These are phyloP conservation scores for Theileria sp. DNA, from an alignment of 169 alveolate genomes.

Conservation along the genomic window DNA sequence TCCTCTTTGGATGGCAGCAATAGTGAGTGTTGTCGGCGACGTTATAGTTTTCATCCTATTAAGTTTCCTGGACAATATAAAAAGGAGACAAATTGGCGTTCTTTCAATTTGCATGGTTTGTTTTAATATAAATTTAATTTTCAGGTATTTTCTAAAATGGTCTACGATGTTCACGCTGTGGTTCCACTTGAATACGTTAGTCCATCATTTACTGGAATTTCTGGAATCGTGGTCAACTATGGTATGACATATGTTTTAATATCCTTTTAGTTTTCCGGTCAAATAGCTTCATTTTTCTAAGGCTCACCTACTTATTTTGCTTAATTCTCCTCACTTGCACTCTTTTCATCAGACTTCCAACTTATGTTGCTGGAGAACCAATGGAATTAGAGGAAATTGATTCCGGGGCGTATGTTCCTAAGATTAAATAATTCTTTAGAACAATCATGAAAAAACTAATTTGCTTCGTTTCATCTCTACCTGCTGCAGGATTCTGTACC, in stretches of 20 bases:
- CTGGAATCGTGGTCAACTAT: slow-evolving; percentile 37
- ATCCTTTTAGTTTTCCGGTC: slow-evolving; percentile 35
- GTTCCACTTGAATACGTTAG: slow-evolving; percentile 44
- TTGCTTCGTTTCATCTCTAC: slow-evolving; percentile 28
- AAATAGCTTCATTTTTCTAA: slow-evolving; percentile 46
- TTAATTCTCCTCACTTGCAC: slow-evolving; percentile 21
- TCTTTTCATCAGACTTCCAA: slow-evolving; percentile 44
- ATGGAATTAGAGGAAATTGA: slow-evolving; percentile 48
- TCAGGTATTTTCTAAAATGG: slow-evolving; percentile 47
- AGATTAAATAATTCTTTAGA: not conserved
- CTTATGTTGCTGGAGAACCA: slow-evolving; percentile 45
- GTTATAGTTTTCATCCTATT: slow-evolving; percentile 10
- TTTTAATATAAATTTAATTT: not conserved
- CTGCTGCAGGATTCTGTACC: slow-evolving; percentile 40
- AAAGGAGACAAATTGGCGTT: slow-evolving; percentile 27
- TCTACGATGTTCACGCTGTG: slow-evolving; percentile 48
- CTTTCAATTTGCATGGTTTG: slow-evolving; percentile 45
- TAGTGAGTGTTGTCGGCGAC: slow-evolving; percentile 29
- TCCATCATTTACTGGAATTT: slow-evolving; percentile 55
- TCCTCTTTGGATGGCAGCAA: slow-evolving; percentile 47
- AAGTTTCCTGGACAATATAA: slow-evolving; percentile 4
- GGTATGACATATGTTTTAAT: not conserved
- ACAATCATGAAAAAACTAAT: slow-evolving; percentile 14
- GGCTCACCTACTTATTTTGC: slow-evolving; percentile 30
- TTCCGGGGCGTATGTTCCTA: slow-evolving; percentile 38